These are phyloP conservation scores for Selaginella moellendorffii DNA, from an alignment of 75 land plant genomes.

Conservation along the genomic window DNA sequence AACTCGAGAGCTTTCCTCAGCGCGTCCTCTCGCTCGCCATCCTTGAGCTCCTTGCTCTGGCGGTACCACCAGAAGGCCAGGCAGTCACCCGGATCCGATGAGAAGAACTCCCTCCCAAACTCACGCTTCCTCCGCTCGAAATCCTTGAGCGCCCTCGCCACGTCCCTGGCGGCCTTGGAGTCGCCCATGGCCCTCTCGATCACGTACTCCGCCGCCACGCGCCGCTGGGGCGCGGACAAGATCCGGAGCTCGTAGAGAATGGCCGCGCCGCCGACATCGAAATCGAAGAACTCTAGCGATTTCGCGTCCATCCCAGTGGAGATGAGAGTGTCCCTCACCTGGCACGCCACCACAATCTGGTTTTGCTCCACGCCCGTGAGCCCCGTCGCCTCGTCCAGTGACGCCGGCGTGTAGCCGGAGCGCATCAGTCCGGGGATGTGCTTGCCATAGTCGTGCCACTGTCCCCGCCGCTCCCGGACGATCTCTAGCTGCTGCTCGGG, in stretches of 20 bases:
- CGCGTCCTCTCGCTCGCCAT: conserved; percentile 16
- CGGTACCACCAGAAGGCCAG: conserved; percentile 53
- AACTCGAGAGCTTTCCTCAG: conserved; percentile 42
- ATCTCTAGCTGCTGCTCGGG: conserved; percentile 38
- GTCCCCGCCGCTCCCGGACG: conserved; percentile 65
- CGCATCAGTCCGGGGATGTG: conserved; percentile 36
- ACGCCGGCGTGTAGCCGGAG: conserved; percentile 58
- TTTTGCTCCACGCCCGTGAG: conserved; percentile 94
- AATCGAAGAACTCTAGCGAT: conserved; percentile 13
- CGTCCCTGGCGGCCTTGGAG: conserved; percentile 33
- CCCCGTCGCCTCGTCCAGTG: conserved; percentile 84
- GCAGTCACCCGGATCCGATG: conserved; percentile 68
- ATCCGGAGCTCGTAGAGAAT: conserved; percentile 75
- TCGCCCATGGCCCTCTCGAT: conserved; percentile 34
- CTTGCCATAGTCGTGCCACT: conserved; percentile 77
- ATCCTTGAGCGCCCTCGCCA: conserved; percentile 78
- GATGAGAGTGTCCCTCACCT: not conserved
- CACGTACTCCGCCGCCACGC: conserved; percentile 41
- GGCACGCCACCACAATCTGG: conserved; percentile 41
- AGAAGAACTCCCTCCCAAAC: conserved; percentile 47
- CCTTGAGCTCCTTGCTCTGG: conserved; percentile 39
- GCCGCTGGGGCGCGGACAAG: conserved; percentile 43
- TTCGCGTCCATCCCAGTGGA: conserved; percentile 5
- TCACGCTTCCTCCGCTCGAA: conserved; percentile 52
- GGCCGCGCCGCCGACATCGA: conserved; percentile 40